These are phyloP conservation scores for Ustilago bromivora DNA, from an alignment of 1,284 basidiomycete species.

Conservation along the genomic window DNA sequence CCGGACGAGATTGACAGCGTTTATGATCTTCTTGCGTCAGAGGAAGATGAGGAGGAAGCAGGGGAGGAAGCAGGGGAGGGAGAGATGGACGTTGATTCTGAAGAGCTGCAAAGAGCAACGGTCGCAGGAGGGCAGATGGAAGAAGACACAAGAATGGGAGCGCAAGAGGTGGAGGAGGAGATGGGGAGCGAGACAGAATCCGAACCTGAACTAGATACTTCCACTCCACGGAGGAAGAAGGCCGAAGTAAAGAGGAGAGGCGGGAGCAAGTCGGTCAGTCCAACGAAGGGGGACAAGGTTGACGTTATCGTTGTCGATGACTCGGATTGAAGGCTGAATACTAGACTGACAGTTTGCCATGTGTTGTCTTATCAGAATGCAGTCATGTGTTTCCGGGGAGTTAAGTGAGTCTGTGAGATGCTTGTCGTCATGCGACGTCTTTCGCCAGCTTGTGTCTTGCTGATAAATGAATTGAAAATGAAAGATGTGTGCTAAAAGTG, in stretches of 20 bases:
- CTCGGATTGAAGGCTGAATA: constrained; percentile 21
- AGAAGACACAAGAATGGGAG: constrained; percentile 21
- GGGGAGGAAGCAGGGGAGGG: constrained; percentile 26
- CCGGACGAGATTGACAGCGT: constrained; percentile 61
- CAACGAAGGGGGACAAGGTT: neutral
- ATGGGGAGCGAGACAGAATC: constrained; percentile 39
- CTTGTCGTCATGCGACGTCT: too few species aligned
- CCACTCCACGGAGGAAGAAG: neutral
- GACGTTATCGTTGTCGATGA: constrained; percentile 45
- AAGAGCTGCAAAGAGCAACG: neutral
- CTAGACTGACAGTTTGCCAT: too few species aligned
- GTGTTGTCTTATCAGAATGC: neutral
- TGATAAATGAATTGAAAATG: too few species aligned
- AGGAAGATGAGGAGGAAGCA: constrained; percentile 29
- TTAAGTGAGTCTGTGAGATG: too few species aligned
- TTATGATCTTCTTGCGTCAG: constrained; percentile 52
- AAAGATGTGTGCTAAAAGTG: too few species aligned
- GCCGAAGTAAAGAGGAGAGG: neutral
- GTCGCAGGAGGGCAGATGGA: constrained; percentile 4
- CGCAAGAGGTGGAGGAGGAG: neutral
- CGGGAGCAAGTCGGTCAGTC: neutral
- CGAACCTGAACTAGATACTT: constrained; percentile 31
- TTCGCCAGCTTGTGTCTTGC: too few species aligned
- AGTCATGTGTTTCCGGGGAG: neutral
- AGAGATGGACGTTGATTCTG: constrained; percentile 27